phyloP scores from a whole-genome alignment of 306 rosid genomes.

The Cucurbita ficifolia region DNA sequence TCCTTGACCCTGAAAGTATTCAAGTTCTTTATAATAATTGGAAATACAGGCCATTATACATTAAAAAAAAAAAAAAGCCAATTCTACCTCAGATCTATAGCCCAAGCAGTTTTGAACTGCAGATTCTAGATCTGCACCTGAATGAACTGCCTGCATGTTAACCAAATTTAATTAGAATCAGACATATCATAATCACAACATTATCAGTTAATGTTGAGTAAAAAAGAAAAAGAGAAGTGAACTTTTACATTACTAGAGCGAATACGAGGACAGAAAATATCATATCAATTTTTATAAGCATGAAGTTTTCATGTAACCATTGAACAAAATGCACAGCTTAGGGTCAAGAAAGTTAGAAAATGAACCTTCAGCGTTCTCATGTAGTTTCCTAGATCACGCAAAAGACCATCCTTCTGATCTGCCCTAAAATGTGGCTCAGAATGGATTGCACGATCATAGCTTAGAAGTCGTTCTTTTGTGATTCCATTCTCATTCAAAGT shows the following conservation, averaged over 20 bases:
- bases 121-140: constrained; percentile 96
- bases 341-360: constrained; percentile 13
- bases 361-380: constrained; percentile 91
- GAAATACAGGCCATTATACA: constrained; percentile 7
- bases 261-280: background rate
- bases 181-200: background rate
- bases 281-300: background rate
- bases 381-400: constrained; percentile 74
- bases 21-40: constrained; percentile 7
- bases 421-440: constrained; percentile 66
- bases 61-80: constrained; percentile 7
- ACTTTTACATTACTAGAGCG: background rate
- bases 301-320: background rate
- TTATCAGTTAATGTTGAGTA: background rate
- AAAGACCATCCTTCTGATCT: constrained; percentile 76
- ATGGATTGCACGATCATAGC: constrained; percentile 91
- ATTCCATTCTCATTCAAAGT: constrained; percentile 83
- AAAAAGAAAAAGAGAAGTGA: background rate
- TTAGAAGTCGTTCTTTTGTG: constrained; percentile 88
- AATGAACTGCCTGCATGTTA: constrained; percentile 81
- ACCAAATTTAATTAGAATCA: background rate
- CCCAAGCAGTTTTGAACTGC: constrained; percentile 80
- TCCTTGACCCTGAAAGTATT: constrained; percentile 79
- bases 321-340: background rate
- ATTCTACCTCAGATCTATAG: constrained; percentile 67